Base-by-base conservation (phyloP, 129 eudicot species). In the Rutidosis leptorrhynchoides region DNA sequence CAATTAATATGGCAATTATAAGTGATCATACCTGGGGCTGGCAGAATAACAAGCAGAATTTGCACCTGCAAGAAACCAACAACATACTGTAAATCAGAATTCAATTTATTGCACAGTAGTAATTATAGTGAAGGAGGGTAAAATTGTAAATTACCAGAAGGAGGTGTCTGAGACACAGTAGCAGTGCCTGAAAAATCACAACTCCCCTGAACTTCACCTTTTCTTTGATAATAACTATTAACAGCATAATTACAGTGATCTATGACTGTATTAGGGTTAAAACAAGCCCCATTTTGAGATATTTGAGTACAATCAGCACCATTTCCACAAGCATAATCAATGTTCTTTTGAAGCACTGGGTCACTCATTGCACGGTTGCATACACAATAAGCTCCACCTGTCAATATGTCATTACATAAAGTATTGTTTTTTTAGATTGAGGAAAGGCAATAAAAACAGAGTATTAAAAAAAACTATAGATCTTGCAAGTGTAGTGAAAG, bases 271-370 rank as follows among this genome's bases (percentile, higher is more conserved):
- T 90, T 90, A 8, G 97, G 97, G 68, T 77, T 78, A 35, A 53
- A 87, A 77, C 97, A 90, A 77, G 84, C 42, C 62, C 95, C 97
- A 69, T 53, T 80, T 72, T 62, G 87, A 4, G 58, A 25, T 23
- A 90, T 90, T 25, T 69, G 62, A 5, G 84, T 19, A 60, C 97
- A 90, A 74, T 84, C 90, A 62, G 95, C 97, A 49, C 95, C 92
- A 78, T 61, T 48, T 71, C 89, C 97, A 79, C 99, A 93, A 27
- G 96, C 99, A 75, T 82, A 93, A 73, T 89, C 95, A 56, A 89
- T 89, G 77, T 55, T 76, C 77, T 72, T 86, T 74, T 87, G 95
- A 9, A 81, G 84, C 21, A 57, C 75, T 3, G 74, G 1, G n/a
- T 85, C 91, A 62, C 82, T 33, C 68, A 78, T 0, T 60, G 81